phyloP scores from a whole-genome alignment of 78 protist species.

The Dictyostelium firmibasis region DNA sequence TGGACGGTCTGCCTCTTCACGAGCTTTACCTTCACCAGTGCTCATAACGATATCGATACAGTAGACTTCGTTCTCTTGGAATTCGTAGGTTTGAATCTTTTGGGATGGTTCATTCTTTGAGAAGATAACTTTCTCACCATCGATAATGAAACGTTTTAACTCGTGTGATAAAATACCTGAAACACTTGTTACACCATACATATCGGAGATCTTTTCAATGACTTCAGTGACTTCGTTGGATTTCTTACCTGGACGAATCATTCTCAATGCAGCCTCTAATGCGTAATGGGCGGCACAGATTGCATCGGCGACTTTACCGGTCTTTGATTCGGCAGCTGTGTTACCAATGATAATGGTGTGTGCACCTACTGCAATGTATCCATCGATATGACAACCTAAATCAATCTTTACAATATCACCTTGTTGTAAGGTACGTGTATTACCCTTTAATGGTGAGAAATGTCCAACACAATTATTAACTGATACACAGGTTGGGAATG shows the following conservation, averaged over 20 bases:
- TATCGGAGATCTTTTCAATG: slow-evolving; percentile 83
- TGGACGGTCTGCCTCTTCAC: slow-evolving; percentile 53
- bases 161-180: slow-evolving; percentile 97
- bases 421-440: slow-evolving; percentile 52
- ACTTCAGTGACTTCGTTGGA: slow-evolving; percentile 85
- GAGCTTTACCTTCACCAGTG: slow-evolving; percentile 95
- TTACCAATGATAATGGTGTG: slow-evolving; percentile 91
- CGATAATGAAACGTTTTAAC: slow-evolving; percentile 89
- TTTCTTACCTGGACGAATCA: slow-evolving; percentile 85
- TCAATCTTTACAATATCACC: slow-evolving; percentile 98
- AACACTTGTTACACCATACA: slow-evolving; percentile 83
- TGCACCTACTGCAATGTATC: slow-evolving; percentile 93
- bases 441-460: slow-evolving; percentile 93
- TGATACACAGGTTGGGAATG: slow-evolving; percentile 98
- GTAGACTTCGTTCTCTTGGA: slow-evolving; percentile 87
- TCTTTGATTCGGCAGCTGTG: slow-evolving; percentile 12
- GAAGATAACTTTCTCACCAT: slow-evolving; percentile 90
- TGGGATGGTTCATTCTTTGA: slow-evolving; percentile 75
- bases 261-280: slow-evolving; percentile 87
- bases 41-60: slow-evolving; percentile 94
- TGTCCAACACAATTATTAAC: slow-evolving; percentile 96
- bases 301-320: slow-evolving; percentile 91
- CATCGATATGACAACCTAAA: slow-evolving; percentile 97
- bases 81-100: slow-evolving; percentile 42
- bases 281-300: slow-evolving; percentile 96